Percentiles rank a stretch among this genome's conserved stretches.
These are phyloP conservation scores for Elsinoe fawcettii DNA, from an alignment of 2,329 filamentous ascomycete species.

Conservation along the genomic window DNA sequence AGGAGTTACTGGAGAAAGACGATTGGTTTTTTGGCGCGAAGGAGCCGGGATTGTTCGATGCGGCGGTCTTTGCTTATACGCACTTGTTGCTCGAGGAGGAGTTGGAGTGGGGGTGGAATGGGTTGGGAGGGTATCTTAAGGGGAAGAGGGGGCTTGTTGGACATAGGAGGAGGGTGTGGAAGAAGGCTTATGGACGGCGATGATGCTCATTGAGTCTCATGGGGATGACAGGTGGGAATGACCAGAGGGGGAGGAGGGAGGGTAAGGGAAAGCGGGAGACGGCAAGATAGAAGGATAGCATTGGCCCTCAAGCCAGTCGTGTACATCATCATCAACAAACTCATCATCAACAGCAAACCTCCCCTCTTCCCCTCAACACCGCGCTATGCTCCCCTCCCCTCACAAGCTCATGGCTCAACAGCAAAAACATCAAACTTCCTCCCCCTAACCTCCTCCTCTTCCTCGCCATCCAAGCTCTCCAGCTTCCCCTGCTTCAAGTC, in stretches of 20 bases:
- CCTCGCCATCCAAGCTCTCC: slow-evolving; percentile 40
- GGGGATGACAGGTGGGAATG: neutral
- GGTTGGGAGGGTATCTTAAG: slow-evolving; percentile 50
- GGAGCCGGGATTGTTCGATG: slow-evolving; percentile 71
- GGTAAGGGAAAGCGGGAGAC: neutral
- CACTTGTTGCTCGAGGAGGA: slow-evolving; percentile 63
- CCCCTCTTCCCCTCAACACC: neutral
- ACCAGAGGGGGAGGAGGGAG: neutral
- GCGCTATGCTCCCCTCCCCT: neutral
- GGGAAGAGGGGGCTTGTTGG: slow-evolving; percentile 55
- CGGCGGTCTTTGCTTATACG: slow-evolving; percentile 82
- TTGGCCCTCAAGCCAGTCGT: neutral
- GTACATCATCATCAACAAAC: slow-evolving; percentile 3
- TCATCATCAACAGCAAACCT: neutral
- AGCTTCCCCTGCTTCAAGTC: slow-evolving; percentile 53
- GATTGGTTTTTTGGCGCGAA: slow-evolving; percentile 53
- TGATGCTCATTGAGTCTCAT: slow-evolving; percentile 15
- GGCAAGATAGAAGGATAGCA: neutral
- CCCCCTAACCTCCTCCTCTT: slow-evolving; percentile 25
- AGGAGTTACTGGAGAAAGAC: slow-evolving; percentile 49
- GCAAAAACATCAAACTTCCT: slow-evolving; percentile 19
- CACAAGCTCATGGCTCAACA: neutral
- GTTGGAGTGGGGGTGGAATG: slow-evolving; percentile 57
- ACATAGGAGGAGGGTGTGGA: slow-evolving; percentile 54
- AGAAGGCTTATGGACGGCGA: slow-evolving; percentile 16